A percentile compares a stretch with the other conserved stretches of the same genome.
Evolutionary conservation across 2,329 filamentous ascomycete species (phyloP).

Genomic region (Trematosphaeria pertusa): DNA sequence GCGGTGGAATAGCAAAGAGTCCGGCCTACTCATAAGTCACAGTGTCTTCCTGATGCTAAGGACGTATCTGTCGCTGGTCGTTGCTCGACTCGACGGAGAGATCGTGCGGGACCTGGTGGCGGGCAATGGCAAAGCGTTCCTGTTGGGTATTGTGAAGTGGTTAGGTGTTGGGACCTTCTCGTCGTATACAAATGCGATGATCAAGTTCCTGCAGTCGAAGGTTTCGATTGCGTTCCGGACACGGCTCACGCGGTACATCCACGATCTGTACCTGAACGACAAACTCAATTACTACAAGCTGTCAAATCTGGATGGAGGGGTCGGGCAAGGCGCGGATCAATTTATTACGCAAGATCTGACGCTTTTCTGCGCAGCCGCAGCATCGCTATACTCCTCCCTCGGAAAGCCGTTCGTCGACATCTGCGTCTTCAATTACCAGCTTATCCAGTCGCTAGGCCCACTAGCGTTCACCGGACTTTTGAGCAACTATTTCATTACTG

Average conservation of each 20-base stretch:
- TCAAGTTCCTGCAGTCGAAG: constrained; percentile 97
- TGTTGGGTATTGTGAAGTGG: constrained; percentile 93
- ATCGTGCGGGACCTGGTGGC: constrained; percentile 97
- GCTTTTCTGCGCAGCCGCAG: constrained; percentile 90
- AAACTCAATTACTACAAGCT: constrained; percentile 97
- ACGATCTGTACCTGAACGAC: constrained; percentile 94
- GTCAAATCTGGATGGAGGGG: constrained; percentile 87
- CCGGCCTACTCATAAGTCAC: constrained; percentile 86
- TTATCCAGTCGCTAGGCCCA: constrained; percentile 89
- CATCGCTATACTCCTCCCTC: constrained; percentile 91
- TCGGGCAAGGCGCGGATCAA: constrained; percentile 91
- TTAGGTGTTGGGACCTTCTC: constrained; percentile 91
- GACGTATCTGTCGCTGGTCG: constrained; percentile 92
- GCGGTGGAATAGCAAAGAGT: constrained; percentile 93
- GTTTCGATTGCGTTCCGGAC: constrained; percentile 98
- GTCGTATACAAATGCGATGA: constrained; percentile 98
- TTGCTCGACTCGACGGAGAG: constrained; percentile 91
- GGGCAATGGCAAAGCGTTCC: constrained; percentile 86
- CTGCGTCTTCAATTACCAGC: constrained; percentile 96
- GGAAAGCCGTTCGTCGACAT: constrained; percentile 99
- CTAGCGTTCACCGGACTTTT: constrained; percentile 84
- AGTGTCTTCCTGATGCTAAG: constrained; percentile 87
- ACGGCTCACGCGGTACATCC: constrained; percentile 91
- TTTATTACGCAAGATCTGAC: constrained; percentile 98
- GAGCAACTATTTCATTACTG: constrained; percentile 93